Base-by-base conservation (phyloP, 129 eudicot species). In the Flaveria robusta region DNA sequence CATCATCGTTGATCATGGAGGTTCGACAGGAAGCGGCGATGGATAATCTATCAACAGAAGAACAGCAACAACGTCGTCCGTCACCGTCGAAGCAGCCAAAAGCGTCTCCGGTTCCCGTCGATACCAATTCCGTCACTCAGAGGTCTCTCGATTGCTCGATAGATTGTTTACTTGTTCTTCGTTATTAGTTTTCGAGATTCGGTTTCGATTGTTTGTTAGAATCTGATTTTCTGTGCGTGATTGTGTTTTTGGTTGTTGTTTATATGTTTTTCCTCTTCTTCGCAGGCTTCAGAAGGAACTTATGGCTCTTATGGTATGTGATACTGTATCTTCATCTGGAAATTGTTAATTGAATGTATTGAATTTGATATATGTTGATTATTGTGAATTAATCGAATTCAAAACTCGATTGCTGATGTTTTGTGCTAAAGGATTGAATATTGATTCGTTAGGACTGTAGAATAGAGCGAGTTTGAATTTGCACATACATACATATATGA, bases 281-380 rank as follows among this genome's bases (percentile, higher is more conserved):
- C 54, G 62, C 82, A 91, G 95, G 90, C 84, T 91, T 63, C 97
- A 91, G 81, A 88, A 88, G 77, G 97, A 91, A 83, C 89, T 91
- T 62, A 91, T 91, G 95, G 83, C 90, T 58, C 92, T 91, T 49
- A 88, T 91, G 95, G 97, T 91, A 88, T 70, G 84, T 47, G 23
- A 34, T 54, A 13, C 15, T 52, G 37, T 31, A 13, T 51, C 23
- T 14, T 23, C 39, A 1, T 46, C 45, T 26, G 13, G 27, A 78
- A 31, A 41, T 22, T 63, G 7, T 46, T 70, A 43, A 34, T 52
- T 47, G 62, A 69, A 54, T 1, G 13, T 49, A 42, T 68, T 55
- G 34, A 42, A 42, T 56, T 59, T 23, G 18, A 60, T 69, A 42
- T 70, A 42, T 69, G 63, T 15, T 56, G 27, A 20, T 56, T 45